Evolutionary conservation across 2,329 filamentous ascomycete genomes (phyloP).

Genomic region (Colletotrichum lini): DNA sequence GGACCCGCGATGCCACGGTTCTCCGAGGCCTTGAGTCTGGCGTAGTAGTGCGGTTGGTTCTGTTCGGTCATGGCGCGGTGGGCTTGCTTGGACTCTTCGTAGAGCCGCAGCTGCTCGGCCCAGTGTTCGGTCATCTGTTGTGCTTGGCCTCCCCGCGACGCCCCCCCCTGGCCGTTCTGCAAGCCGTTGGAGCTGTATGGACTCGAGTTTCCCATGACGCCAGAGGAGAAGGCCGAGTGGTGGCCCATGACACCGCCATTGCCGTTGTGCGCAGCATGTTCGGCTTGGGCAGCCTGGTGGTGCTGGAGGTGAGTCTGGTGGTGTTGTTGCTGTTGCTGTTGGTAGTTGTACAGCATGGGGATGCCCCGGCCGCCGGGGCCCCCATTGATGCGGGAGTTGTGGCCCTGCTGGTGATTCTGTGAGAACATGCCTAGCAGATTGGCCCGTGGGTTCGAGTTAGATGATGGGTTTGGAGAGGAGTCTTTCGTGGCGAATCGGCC

Average conservation of each 20-base stretch:
- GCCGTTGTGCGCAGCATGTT: conserved; percentile 68
- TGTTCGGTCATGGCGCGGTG: conserved; percentile 80
- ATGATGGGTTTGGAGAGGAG: conserved; percentile 43
- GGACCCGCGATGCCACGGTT: conserved; percentile 76
- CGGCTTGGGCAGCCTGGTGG: conserved; percentile 71
- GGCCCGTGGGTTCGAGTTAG: conserved; percentile 45
- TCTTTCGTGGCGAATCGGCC: conserved; percentile 51
- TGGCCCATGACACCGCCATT: conserved; percentile 70
- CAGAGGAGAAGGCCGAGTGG: conserved; percentile 74
- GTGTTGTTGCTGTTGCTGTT: conserved; percentile 72
- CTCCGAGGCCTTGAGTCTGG: conserved; percentile 77
- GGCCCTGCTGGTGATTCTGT: conserved; percentile 79
- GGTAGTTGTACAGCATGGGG: conserved; percentile 80
- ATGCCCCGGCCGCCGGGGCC: conserved; percentile 71
- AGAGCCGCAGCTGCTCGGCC: conserved; percentile 87
- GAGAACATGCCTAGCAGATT: conserved; percentile 76
- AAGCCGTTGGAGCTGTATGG: conserved; percentile 69
- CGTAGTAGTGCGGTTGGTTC: conserved; percentile 79
- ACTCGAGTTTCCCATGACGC: conserved; percentile 75
- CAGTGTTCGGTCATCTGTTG: conserved; percentile 79
- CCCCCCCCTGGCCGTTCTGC: conserved; percentile 69
- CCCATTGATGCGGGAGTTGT: conserved; percentile 83
- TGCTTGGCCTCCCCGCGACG: conserved; percentile 64
- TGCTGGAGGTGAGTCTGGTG: conserved; percentile 77
- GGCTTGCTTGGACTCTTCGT: conserved; percentile 81